A percentile compares a stretch with the other conserved stretches of the same genome.
Evolutionary conservation across 2,329 filamentous ascomycete species (phyloP).

Genomic region (Lachnellula arida): DNA sequence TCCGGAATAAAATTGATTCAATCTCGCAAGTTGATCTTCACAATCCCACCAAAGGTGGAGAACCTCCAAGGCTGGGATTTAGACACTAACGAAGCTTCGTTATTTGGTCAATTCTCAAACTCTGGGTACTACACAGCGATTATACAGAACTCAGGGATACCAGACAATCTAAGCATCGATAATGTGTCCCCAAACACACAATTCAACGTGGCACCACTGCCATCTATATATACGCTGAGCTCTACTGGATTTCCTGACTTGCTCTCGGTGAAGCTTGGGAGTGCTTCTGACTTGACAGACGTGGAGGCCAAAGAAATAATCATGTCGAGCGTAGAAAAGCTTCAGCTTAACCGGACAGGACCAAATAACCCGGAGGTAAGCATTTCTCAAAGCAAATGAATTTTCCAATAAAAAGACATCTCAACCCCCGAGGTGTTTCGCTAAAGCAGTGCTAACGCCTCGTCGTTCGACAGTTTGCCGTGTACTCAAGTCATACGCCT

Average conservation of each 20-base stretch:
- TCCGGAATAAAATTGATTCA: constrained; percentile 31
- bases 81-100: constrained; percentile 26
- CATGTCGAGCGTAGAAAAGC: constrained; percentile 4
- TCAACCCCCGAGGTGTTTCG: constrained; percentile 1
- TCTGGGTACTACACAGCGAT: constrained; percentile 37
- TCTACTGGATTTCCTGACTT: constrained; percentile 17
- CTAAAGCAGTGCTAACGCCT: not conserved
- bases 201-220: constrained; percentile 24
- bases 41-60: constrained; percentile 37
- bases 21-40: constrained; percentile 38
- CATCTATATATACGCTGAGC: constrained; percentile 28
- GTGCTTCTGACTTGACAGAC: constrained; percentile 7
- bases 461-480: constrained; percentile 3
- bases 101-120: constrained; percentile 38
- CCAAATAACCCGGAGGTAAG: not conserved
- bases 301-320: constrained; percentile 16
- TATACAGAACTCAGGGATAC: constrained; percentile 36
- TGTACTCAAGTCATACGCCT: constrained; percentile 17
- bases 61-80: constrained; percentile 37
- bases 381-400: not conserved
- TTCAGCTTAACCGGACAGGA: constrained; percentile 8
- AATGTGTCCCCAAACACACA: not conserved
- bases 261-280: constrained; percentile 13
- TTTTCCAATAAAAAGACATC: not conserved
- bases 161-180: constrained; percentile 22